Conservation (phyloP, 306 rosid species). For the Lathyrus oleraceus region DNA sequence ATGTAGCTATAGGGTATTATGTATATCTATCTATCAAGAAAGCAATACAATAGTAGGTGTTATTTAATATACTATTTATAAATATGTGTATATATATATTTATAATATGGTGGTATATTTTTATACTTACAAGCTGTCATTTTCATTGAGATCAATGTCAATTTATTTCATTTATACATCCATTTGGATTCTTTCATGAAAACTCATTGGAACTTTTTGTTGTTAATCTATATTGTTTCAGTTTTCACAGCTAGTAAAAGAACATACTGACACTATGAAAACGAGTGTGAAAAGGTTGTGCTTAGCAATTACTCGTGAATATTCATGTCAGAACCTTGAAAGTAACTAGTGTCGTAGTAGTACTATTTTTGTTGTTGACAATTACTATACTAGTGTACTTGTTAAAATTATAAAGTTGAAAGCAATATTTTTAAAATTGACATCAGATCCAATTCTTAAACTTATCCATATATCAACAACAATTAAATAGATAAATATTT, state of each 20-base stretch:
- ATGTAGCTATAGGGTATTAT: slow-evolving; percentile 30
- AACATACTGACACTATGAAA: slow-evolving; percentile 20
- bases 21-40: slow-evolving; percentile 20
- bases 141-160: slow-evolving; percentile 61
- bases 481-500: not conserved
- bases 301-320: slow-evolving; percentile 15
- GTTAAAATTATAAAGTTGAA: not conserved
- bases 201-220: slow-evolving; percentile 51
- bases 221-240: slow-evolving; percentile 30
- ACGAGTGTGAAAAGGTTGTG: slow-evolving; percentile 18
- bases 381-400: not conserved
- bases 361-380: slow-evolving; percentile 1
- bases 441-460: too few species aligned
- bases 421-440: not conserved
- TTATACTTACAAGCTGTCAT: slow-evolving; percentile 48
- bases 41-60: slow-evolving; percentile 35
- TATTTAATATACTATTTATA: slow-evolving; percentile 34
- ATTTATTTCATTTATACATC: slow-evolving; percentile 35
- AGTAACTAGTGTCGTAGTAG: not conserved
- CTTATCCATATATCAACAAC: too few species aligned
- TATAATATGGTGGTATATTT: slow-evolving; percentile 34
- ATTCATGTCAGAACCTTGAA: slow-evolving; percentile 27
- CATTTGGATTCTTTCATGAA: slow-evolving; percentile 55
- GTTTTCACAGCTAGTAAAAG: slow-evolving; percentile 24
- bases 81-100: slow-evolving; percentile 33